phyloP scores from a whole-genome alignment of 2,329 filamentous ascomycete species.

The Stromatinia cepivora region DNA sequence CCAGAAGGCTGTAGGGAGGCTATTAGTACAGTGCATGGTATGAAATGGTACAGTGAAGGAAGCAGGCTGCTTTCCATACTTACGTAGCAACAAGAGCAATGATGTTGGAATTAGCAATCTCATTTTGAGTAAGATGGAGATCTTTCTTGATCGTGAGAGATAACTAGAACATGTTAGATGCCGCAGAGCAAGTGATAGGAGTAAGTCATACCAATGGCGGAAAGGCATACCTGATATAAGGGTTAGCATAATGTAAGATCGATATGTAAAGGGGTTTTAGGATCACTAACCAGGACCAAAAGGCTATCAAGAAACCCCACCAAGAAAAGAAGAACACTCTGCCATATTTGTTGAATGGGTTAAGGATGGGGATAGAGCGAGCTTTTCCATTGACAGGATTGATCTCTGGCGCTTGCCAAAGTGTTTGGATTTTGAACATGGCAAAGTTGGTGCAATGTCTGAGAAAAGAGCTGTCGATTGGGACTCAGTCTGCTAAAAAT shows the following conservation, averaged over 20 bases:
- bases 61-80: constrained; percentile 20
- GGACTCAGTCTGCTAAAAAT: neutral
- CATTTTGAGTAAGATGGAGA: constrained; percentile 65
- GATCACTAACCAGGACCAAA: constrained; percentile 78
- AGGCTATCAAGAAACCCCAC: constrained; percentile 82
- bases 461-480: neutral
- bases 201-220: constrained; percentile 54
- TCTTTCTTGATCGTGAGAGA: constrained; percentile 74
- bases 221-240: constrained; percentile 69
- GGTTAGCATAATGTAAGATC: constrained; percentile 60
- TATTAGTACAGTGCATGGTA: constrained; percentile 3
- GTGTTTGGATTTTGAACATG: constrained; percentile 32
- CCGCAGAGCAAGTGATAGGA: neutral
- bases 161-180: constrained; percentile 44
- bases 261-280: constrained; percentile 24
- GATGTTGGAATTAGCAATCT: constrained; percentile 90
- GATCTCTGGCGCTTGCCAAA: constrained; percentile 38
- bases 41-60: neutral
- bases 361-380: constrained; percentile 74
- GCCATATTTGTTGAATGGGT: constrained; percentile 76
- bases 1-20: constrained; percentile 51
- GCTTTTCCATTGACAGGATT: constrained; percentile 86
- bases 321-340: constrained; percentile 89
- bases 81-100: constrained; percentile 70
- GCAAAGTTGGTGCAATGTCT: neutral